These are phyloP conservation scores for Penicillium sp. DNA, from an alignment of 2,329 filamentous ascomycete species.

Conservation along the genomic window DNA sequence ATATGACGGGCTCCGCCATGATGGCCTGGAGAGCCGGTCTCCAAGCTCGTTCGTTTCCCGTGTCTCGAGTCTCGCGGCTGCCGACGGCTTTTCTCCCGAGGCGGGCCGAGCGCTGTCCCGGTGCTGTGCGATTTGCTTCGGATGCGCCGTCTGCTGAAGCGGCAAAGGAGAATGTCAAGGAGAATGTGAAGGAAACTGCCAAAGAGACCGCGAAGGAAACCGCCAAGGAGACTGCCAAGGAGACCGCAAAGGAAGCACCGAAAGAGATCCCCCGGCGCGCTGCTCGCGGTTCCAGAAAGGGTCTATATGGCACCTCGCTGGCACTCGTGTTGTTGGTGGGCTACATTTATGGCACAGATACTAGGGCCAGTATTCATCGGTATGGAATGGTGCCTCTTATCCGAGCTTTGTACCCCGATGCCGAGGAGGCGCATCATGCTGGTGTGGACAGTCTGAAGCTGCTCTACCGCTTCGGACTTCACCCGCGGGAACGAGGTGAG, in stretches of 20 bases:
- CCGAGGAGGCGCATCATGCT: constrained; percentile 83
- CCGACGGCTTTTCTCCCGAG: constrained; percentile 18
- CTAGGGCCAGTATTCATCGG: constrained; percentile 62
- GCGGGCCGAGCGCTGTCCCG: constrained; percentile 11
- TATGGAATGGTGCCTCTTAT: constrained; percentile 54
- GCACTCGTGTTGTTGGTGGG: constrained; percentile 45
- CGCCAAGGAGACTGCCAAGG: constrained; percentile 14
- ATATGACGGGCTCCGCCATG: constrained; percentile 22
- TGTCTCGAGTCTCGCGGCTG: constrained; percentile 22
- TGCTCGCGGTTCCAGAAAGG: constrained; percentile 26
- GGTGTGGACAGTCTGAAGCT: constrained; percentile 65
- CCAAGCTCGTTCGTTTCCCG: constrained; percentile 21
- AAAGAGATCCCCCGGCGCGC: constrained; percentile 30
- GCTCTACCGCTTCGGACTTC: constrained; percentile 66
- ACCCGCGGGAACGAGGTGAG: constrained; percentile 74
- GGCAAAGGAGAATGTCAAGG: constrained; percentile 13
- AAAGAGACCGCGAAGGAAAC: constrained; percentile 20
- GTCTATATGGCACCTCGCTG: constrained; percentile 47
- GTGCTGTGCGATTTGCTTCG: constrained; percentile 21
- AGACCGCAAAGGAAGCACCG: constrained; percentile 13
- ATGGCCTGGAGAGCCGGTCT: constrained; percentile 27
- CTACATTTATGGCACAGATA: constrained; percentile 70
- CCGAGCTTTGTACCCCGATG: constrained; percentile 40
- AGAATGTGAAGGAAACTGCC: constrained; percentile 13
- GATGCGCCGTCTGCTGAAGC: constrained; percentile 15